Evolutionary conservation across 2,329 filamentous ascomycete species (phyloP), one percentile per base, ranked within the genome.

Genomic region (Diplodia sapinea): DNA sequence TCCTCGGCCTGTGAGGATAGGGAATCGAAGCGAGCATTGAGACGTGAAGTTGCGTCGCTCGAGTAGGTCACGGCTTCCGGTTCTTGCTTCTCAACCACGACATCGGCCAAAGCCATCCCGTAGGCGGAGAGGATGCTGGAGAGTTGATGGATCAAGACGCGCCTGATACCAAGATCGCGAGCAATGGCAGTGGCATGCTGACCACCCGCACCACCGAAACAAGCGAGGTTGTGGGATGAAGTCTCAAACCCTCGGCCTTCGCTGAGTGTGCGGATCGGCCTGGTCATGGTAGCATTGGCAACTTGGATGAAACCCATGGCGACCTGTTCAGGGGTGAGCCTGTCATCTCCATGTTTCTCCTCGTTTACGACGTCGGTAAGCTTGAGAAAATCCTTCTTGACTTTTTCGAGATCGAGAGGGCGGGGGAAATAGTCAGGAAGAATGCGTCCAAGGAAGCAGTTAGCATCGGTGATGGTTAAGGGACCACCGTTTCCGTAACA

Each of bases 401-500:
- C 76, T 85, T 76, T 97, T 12, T 82, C 82, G 1, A 75, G 72
- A 55, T 82, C 82, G 17, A 85, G 73, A 0, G 80, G 68, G 31
- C 74, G 68, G 3, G 76, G 76, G 33, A 78, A 77, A 54, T 72
- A 74, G 15, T 75, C 71, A 2, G 75, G 72, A 11, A 75, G 68
- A 1, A 78, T 82, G 49, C 94, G 87, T 0, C 94, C 93, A 0
- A 97, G 87, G 73, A 92, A 92, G 17, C 50, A 62, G 6, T 67
- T 97, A 1, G 94, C 93, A 75, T 97, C 94, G 0, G 94, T 97
- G n/a, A 97, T 93, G 0, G 94, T 95, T 5, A 94, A 84, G 2
- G 93, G 93, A 0, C 93, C 93, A 0, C 90, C 92, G 78, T 97
- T 97, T 38, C 93, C 87, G 78, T 97, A 97, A 72, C 93, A 97